Evolutionary conservation across 371 early-diverging fungal genomes (phyloP).

Genomic region (Apophysomyces trapeziformis): DNA sequence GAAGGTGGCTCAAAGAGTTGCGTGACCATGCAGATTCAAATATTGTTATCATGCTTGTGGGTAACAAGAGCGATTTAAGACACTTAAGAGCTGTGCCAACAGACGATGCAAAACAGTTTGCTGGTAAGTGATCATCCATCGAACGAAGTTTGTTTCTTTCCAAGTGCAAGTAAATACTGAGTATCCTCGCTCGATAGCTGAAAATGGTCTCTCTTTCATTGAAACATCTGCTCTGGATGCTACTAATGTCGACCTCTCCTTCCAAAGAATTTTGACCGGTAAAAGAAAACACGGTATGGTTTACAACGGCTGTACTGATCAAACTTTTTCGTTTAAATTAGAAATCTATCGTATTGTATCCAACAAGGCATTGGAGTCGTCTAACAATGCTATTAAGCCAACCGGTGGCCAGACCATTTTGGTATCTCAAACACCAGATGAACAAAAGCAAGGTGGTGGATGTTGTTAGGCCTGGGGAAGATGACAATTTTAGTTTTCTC

Average conservation of each 20-base stretch:
- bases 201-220: conserved; percentile 90
- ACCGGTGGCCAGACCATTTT: conserved; percentile 80
- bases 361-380: conserved; percentile 87
- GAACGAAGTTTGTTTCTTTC: neutral
- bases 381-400: conserved; percentile 72
- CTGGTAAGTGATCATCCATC: conserved; percentile 61
- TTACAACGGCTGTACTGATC: neutral
- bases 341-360: conserved; percentile 95
- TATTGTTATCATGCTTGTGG: conserved; percentile 99
- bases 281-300: conserved; percentile 23
- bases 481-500: neutral
- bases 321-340: conserved; percentile 27
- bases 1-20: conserved; percentile 98
- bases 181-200: conserved; percentile 55
- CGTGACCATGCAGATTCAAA: conserved; percentile 97
- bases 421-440: conserved; percentile 71
- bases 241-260: conserved; percentile 93
- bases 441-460: conserved; percentile 69
- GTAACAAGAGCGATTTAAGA: conserved; percentile 99
- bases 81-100: conserved; percentile 96
- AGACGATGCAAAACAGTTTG: conserved; percentile 96
- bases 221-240: conserved; percentile 96
- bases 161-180: conserved; percentile 7
- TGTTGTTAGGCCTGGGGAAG: conserved; percentile 63
- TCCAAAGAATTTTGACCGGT: conserved; percentile 93